Evolutionary conservation across 441 rosid species (phyloP).

Genomic region (Isatis lusitanica): DNA sequence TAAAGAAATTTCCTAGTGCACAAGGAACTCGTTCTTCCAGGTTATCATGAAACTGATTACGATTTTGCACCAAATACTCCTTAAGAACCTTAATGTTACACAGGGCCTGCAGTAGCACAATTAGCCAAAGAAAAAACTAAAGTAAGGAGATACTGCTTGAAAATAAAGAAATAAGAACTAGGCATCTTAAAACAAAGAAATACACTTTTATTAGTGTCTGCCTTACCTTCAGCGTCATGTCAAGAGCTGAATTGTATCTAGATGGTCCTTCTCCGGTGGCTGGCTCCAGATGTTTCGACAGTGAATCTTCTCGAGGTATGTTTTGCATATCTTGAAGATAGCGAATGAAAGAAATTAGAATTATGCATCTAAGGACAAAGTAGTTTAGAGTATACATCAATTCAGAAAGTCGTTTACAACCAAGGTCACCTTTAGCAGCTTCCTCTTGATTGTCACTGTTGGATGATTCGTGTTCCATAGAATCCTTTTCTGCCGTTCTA

Average conservation of each 20-base stretch:
- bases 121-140: neutral
- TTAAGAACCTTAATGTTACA: neutral
- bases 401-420: neutral
- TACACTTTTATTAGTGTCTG: neutral
- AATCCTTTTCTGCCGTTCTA: neutral
- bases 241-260: conserved; percentile 18
- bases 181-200: neutral
- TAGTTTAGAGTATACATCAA: neutral
- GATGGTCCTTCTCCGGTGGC: neutral
- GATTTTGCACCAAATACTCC: neutral
- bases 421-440: neutral
- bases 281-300: neutral
- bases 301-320: neutral
- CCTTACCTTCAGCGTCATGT: conserved; percentile 25
- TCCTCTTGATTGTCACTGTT: neutral
- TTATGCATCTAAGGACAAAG: neutral
- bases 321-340: conserved; percentile 14
- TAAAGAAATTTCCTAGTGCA: neutral
- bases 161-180: neutral
- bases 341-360: neutral
- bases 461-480: neutral
- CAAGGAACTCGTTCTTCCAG: conserved; percentile 1
- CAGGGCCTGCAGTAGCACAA: conserved; percentile 7
- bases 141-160: neutral
- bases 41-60: neutral